Base-by-base conservation (phyloP, 1,284 basidiomycete genomes). In the Chalciporus sp. region DNA sequence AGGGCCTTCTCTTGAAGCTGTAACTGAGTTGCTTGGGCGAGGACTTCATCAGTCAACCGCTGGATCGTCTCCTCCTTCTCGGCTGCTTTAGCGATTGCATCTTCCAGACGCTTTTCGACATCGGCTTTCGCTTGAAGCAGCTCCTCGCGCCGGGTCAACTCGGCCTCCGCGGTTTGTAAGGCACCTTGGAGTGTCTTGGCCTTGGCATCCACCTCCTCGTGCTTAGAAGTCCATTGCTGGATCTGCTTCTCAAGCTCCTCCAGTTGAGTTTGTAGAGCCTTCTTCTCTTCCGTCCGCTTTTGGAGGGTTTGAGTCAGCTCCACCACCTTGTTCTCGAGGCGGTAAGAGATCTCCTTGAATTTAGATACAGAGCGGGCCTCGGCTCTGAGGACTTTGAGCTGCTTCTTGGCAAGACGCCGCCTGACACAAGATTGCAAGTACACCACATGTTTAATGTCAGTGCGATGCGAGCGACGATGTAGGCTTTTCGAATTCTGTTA, bases 311-410 rank as follows among this genome's bases (percentile, higher is more conserved):
- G 97, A 0, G 97, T 99, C 62, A 99, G 89, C 71, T 99, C 96
- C 56, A 99, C 94, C 46, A 99, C 97, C 77, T 99, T 99, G 83
- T 99, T 99, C 78, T 99, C 97, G 57, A 99, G 82, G 64, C 86
- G 88, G 72, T 98, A 99, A 0, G 97, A 98, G 61, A 98, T 98
- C 76, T 99, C 97, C 76, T 99, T 98, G 84, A 97, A 97, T 72
- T 97, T 98, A 61, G 91, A 91, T 29, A 96, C 96, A 1, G 96
- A 98, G 51, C 95, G 93, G 23, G 97, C 97, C 72, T 99, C 97
- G 26, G 88, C 83, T 66, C 85, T 89, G 58, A 98, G 84, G 7
- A 77, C 79, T 61, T 89, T 88, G 53, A 99, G 84, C 69, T 98
- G 88, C 61, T 88, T 90, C 58, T 89, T 85, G 28, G 97, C 97